Evolutionary conservation across 2,329 filamentous ascomycete species (phyloP).

Genomic region (Graphilbum fragrans): DNA sequence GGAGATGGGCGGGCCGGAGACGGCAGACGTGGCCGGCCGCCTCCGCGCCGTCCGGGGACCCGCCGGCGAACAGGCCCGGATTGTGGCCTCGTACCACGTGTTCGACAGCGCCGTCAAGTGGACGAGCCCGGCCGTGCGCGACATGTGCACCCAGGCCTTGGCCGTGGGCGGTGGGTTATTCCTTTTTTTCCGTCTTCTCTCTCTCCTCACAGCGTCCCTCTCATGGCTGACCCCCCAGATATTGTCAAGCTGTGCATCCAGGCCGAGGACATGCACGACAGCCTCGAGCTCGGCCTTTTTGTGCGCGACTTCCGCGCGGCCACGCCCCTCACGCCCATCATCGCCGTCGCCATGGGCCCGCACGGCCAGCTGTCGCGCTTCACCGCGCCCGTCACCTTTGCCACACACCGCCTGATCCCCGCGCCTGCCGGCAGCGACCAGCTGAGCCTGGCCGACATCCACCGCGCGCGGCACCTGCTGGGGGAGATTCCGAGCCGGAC

Average conservation of each 20-base stretch:
- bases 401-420: conserved; percentile 1
- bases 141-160: neutral
- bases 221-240: no score
- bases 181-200: no score
- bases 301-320: neutral
- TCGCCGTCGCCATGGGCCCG: conserved; percentile 1
- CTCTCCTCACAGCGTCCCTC: no score
- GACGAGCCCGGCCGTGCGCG: neutral
- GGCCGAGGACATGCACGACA: neutral
- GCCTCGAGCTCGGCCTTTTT: neutral
- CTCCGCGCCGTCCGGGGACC: neutral
- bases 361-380: conserved; percentile 1
- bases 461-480: neutral
- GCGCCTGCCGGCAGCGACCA: neutral
- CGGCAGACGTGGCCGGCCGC: neutral
- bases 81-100: neutral
- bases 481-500: neutral
- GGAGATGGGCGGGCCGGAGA: neutral
- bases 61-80: neutral
- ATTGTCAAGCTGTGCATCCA: conserved; percentile 1
- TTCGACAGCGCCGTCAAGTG: neutral
- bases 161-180: neutral
- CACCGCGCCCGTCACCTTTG: conserved; percentile 1
- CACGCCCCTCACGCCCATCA: neutral
- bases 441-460: neutral